phyloP scores from a whole-genome alignment of 495 filamentous ascomycete genomes.

The Hamigera avellanea region DNA sequence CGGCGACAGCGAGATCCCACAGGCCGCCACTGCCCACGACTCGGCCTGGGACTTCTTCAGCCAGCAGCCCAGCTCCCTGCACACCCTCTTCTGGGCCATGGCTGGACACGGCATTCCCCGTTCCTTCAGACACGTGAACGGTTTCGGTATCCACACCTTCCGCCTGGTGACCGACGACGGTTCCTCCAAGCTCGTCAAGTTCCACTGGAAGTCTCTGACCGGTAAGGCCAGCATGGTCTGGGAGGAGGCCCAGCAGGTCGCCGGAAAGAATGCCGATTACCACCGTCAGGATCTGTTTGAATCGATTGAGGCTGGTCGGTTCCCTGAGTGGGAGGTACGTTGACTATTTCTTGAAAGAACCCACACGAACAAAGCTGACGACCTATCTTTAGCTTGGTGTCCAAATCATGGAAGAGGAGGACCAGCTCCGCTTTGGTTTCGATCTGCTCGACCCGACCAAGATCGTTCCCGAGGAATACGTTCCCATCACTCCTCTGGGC shows the following conservation, averaged over 20 bases:
- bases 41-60: conserved; percentile 33
- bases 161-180: conserved; percentile 60
- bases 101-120: conserved; percentile 70
- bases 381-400: conserved; percentile 31
- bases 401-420: conserved; percentile 63
- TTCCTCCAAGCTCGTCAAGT: conserved; percentile 71
- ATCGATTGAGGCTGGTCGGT: conserved; percentile 62
- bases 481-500: conserved; percentile 53
- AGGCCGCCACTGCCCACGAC: conserved; percentile 41
- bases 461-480: conserved; percentile 61
- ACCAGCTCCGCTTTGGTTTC: conserved; percentile 53
- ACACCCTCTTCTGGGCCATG: conserved; percentile 74
- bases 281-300: conserved; percentile 73
- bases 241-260: conserved; percentile 79
- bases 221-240: conserved; percentile 78
- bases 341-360: no score
- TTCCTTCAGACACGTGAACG: conserved; percentile 81
- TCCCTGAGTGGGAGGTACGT: conserved; percentile 54
- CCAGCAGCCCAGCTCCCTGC: conserved; percentile 58
- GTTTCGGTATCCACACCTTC: conserved; percentile 82
- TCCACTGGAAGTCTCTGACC: conserved; percentile 63
- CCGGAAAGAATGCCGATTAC: conserved; percentile 77
- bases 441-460: conserved; percentile 69
- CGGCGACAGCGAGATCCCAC: conserved; percentile 53
- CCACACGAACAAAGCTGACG: no score